Evolutionary conservation across 495 filamentous ascomycete genomes (phyloP).

Genomic region (Thermothielavioides terrestris): DNA sequence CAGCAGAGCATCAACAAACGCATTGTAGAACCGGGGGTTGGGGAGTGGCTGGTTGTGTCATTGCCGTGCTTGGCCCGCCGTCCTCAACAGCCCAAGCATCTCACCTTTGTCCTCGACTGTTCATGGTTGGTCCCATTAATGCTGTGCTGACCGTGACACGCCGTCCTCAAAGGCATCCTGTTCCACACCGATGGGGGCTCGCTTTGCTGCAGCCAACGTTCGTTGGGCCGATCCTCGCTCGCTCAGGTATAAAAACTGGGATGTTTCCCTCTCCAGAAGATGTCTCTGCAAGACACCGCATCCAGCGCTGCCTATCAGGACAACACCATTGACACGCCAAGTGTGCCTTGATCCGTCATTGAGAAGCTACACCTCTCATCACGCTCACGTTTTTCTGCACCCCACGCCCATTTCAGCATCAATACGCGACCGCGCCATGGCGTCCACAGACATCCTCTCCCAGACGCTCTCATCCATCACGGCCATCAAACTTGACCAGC

Average conservation of each 20-base stretch:
- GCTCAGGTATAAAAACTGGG: background rate
- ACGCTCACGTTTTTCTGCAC: background rate
- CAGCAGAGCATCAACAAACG: background rate
- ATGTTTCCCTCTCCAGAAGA: background rate
- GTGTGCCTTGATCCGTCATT: background rate
- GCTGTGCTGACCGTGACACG: background rate
- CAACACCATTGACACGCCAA: background rate
- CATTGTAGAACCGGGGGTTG: no score
- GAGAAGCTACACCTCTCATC: background rate
- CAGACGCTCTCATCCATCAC: constrained; percentile 59
- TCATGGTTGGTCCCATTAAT: no score
- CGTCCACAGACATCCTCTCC: constrained; percentile 37
- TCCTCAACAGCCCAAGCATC: background rate
- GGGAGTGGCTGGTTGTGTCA: no score
- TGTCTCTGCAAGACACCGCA: background rate
- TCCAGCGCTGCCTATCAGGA: background rate
- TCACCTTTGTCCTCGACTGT: background rate
- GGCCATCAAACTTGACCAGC: constrained; percentile 53
- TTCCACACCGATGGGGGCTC: background rate
- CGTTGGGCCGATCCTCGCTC: background rate
- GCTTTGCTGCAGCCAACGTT: background rate
- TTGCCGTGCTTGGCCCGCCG: no score
- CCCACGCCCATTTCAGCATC: background rate
- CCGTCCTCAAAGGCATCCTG: background rate
- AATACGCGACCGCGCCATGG: constrained; percentile 10